Evolutionary conservation across 306 rosid genomes (phyloP), one percentile per base, ranked within the genome.

Genomic region (Leucaena leucocephala): DNA sequence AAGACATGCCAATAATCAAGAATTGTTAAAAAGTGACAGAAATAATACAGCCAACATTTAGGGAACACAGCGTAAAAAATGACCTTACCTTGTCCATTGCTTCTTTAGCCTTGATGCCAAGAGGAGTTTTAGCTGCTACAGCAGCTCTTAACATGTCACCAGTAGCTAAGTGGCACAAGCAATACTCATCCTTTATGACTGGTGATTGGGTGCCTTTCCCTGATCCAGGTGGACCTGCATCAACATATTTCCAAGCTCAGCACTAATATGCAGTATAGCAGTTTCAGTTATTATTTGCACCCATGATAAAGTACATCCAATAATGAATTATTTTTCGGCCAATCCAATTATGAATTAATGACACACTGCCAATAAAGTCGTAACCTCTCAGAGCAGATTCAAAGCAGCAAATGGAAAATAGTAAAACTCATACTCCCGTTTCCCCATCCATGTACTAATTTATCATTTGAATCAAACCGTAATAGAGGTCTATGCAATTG

Each of bases 121-220:
- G 92, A 61, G 92, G 92, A 46, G 95, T 90, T 87, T 87, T 90
- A 6, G 95, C 92, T 50, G 91, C 83, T 40, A 87, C 92, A 11
- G 95, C 90, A 1, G 92, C 88, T 81, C 95, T 86, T 77, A 90
- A 82, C 95, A 90, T 90, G 86, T 90, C 95, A 62, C 95, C 95
- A 36, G 95, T 90, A 70, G 95, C 92, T 87, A 90, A 85, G 83
- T 90, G 95, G 83, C 95, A 90, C 83, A 90, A 79, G 85, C 95
- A 90, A 74, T 85, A 88, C 40, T 90, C 95, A 45, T 90, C 95
- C 91, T 88, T 90, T 63, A 90, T 88, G 12, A 90, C 81, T 70
- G 95, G 95, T 27, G 95, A 90, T 71, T 90, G 92, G 78, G 95
- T 90, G 34, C 95, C 95, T 66, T 90, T 90, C 64, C 95, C 95